phyloP scores from a whole-genome alignment of 2,329 filamentous ascomycete genomes.

The Sporothrix inflata region DNA sequence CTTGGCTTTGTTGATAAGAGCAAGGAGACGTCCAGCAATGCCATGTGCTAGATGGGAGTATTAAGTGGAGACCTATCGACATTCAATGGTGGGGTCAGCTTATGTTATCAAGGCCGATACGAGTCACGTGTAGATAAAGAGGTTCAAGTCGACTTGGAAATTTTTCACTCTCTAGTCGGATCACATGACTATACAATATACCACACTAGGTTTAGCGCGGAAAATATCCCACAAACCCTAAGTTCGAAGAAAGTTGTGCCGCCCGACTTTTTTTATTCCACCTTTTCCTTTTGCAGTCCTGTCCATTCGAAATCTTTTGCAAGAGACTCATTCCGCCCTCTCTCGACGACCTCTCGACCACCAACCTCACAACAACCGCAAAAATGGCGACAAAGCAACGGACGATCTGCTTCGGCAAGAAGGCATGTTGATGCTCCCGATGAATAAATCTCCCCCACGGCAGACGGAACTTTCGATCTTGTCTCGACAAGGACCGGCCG shows the following conservation, averaged over 20 bases:
- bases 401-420: slow-evolving; percentile 99
- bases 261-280: slow-evolving; percentile 27
- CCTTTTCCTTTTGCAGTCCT: background rate
- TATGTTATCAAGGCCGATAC: background rate
- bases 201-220: slow-evolving; percentile 28
- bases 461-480: slow-evolving; percentile 5
- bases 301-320: slow-evolving; percentile 27
- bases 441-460: background rate
- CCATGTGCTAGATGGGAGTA: slow-evolving; percentile 3
- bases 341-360: slow-evolving; percentile 26
- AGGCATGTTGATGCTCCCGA: slow-evolving; percentile 42
- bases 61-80: slow-evolving; percentile 1
- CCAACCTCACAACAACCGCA: slow-evolving; percentile 40
- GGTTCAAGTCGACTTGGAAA: background rate
- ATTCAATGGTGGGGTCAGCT: background rate
- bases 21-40: background rate
- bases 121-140: slow-evolving; percentile 16
- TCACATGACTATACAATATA: slow-evolving; percentile 10
- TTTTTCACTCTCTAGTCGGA: background rate
- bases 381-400: slow-evolving; percentile 79
- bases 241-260: slow-evolving; percentile 28
- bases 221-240: slow-evolving; percentile 34
- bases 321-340: slow-evolving; percentile 24
- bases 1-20: slow-evolving; percentile 14
- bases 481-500: background rate